Evolutionary conservation across 768 basidiomycete species (phyloP), one percentile per base, ranked within the genome.

Genomic region (Neoboletus subvelutipes): DNA sequence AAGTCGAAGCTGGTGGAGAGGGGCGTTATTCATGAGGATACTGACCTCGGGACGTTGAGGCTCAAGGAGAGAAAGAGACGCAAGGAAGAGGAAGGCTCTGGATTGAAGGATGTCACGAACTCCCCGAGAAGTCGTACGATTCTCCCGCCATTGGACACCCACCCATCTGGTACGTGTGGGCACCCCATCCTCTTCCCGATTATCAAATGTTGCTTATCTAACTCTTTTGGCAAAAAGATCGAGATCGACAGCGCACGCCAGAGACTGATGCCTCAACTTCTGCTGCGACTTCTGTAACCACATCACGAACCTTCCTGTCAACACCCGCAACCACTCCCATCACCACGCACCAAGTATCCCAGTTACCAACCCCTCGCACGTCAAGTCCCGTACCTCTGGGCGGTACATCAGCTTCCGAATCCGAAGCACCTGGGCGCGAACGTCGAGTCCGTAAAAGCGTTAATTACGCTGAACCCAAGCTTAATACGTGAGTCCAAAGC

Each of bases 401-500:
- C 10, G 66, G 75, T 58, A 65, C 71, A 46, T 67, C 72, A 24
- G 64, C 67, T 1, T 66, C 72, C n/a, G 73, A 72, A 52, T 63
- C 73, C 10, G 74, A 74, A 20, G 60, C 65, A 15, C 60, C 65
- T 52, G 62, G 78, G 64, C 70, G 83, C 66, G 67, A 82, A 80
- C 73, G 86, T 79, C 75, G 81, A 50, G 69, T 78, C 20, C 79
- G 92, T 46, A 93, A 87, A 75, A 92, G 91, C 63, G 76, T 94
- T 46, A 93, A 93, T 69, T 93, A 94, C 62, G 77, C 91, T 0
- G 92, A 94, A 67, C 92, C 92, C 12, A 94, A 92, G 68, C 79
- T 94, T 24, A 92, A 93, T 70, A 93, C 90, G 90, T 90, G 67
- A 50, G 85, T 83, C 41, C 31, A 45, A 28, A 15, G 40, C 34